Base-by-base conservation (phyloP, 495 filamentous ascomycete species). In the Penicillium alfredii region DNA sequence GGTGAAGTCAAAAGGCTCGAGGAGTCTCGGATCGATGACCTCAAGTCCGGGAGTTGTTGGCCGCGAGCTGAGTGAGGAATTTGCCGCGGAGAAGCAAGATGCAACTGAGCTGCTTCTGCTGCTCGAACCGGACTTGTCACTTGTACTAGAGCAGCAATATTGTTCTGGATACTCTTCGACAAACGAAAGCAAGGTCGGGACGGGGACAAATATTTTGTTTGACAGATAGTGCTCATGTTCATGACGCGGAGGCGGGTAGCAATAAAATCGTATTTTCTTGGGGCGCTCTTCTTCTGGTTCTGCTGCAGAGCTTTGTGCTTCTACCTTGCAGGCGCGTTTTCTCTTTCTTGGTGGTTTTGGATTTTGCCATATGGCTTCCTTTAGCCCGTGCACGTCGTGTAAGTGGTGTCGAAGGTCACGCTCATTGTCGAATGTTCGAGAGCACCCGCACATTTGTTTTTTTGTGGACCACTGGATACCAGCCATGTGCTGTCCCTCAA, bases 331-430 rank as follows among this genome's bases (percentile, higher is more conserved):
- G 13, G 35, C 2, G 24, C 26, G 28, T 25, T 51, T 51, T 39
- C 38, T 46, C 33, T 46, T 51, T 23, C 35, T 46, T 24, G 20
- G 35, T 8, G 2, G 28, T 18, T 39, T 43, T 15, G 23, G 42
- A 36, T 22, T 46, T 43, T 19, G 18, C 47, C 35, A 51, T 25
- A 51, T 51, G 9, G 47, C 31, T 35, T 51, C 35, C 17, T 51
- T 51, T 7, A 51, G 35, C 14, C 23, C 22, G 27, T 51, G 31
- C 2, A 15, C 18, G 18, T 43, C 30, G 18, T 51, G 31, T 21
- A 51, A 46, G 29, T 51, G 31, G 27, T 51, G 35, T 40, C 47
- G 38, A 23, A 51, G 39, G 16, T 12, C 34, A 33, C 38, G 42
- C 13, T 51, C 13, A 29, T 40, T n/a, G 1, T 33, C 29, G 12